Percentiles rank a stretch among this genome's conserved stretches.
These are phyloP conservation scores for Colletotrichum sp. DNA, from an alignment of 2,329 filamentous ascomycete species.

Conservation along the genomic window DNA sequence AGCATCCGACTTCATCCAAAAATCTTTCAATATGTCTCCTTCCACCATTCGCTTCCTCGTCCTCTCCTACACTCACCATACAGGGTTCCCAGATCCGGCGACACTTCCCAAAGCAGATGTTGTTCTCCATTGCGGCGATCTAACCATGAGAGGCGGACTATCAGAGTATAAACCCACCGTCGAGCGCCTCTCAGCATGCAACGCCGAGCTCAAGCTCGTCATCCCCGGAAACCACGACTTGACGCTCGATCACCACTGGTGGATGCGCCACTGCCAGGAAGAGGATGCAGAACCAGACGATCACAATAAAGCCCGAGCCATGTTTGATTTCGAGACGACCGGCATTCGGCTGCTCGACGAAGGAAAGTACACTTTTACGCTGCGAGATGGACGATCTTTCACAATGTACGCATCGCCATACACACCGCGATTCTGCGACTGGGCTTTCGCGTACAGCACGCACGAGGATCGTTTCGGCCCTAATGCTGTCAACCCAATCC, in stretches of 20 bases:
- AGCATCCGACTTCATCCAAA: background rate
- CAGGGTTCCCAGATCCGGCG: background rate
- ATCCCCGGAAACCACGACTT: background rate
- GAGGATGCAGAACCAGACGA: background rate
- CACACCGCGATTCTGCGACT: background rate
- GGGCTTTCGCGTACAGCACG: background rate
- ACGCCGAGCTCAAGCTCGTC: background rate
- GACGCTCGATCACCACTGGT: background rate
- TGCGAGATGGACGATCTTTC: background rate
- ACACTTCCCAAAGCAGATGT: background rate
- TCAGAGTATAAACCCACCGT: background rate
- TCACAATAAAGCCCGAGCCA: background rate
- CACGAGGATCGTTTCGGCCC: background rate
- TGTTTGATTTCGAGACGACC: background rate
- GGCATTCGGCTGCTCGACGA: background rate
- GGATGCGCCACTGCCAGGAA: background rate
- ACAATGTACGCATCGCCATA: background rate
- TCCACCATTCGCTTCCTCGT: background rate
- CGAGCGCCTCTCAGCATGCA: background rate
- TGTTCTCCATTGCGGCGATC: background rate
- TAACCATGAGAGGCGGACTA: background rate
- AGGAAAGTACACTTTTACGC: background rate
- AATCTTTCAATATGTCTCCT: background rate
- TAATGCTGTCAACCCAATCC: background rate
- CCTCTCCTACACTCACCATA: background rate